Conservation (phyloP, 345 rosid species). For the Reutealis trisperma region DNA sequence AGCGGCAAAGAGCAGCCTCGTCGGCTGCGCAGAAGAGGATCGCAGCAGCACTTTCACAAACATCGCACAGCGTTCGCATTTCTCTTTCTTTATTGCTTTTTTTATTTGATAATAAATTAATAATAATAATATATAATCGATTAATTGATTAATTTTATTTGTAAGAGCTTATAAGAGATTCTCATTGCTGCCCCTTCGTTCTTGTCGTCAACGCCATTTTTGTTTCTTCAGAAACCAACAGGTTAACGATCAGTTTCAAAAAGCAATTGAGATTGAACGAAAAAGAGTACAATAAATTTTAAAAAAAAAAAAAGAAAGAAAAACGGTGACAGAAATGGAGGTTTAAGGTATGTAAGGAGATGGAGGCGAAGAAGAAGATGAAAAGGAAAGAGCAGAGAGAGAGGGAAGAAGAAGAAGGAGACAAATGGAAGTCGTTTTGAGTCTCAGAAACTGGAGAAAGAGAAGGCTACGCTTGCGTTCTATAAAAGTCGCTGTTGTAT, state of each 20-base stretch:
- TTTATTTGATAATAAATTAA: not conserved
- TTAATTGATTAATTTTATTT: not conserved
- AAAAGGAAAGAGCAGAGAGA: too few relatives aligned
- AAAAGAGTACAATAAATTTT: not conserved
- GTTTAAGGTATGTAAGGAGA: too few relatives aligned
- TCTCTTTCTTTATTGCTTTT: not conserved
- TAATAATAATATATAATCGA: too few relatives aligned
- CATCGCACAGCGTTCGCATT: slow-evolving; percentile 77
- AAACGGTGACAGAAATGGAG: not conserved
- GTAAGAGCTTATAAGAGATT: not conserved
- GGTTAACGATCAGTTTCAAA: not conserved
- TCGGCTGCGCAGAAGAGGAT: slow-evolving; percentile 87
- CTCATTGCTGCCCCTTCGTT: not conserved
- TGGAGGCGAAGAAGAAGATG: not conserved
- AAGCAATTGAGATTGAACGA: not conserved
- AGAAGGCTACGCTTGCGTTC: not conserved
- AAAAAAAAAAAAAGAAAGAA: not conserved
- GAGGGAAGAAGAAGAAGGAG: not conserved
- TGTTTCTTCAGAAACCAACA: not conserved
- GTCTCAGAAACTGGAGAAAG: not conserved
- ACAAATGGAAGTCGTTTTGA: not conserved
- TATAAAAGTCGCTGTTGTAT: not conserved
- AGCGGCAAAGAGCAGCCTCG: slow-evolving; percentile 81
- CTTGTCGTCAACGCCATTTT: not conserved
- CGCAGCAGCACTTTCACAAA: slow-evolving; percentile 77